Conservation (phyloP, 306 rosid species). For the Myrica gale region DNA sequence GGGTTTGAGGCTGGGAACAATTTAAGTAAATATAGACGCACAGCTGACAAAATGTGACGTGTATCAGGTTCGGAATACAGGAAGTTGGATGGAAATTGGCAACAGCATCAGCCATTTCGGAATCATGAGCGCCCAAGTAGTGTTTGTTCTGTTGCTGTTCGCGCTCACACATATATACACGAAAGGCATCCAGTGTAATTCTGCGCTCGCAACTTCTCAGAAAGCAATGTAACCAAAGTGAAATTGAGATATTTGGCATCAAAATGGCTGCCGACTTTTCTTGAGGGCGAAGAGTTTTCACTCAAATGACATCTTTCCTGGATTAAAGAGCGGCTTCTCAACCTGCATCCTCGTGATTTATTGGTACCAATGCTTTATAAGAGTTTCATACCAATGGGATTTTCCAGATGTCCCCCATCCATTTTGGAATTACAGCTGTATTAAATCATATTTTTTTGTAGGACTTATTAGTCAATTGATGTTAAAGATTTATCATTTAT, state of each 20-base stretch:
- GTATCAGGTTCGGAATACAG: slow-evolving; percentile 50
- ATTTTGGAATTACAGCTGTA: slow-evolving; percentile 21
- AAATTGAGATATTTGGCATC: slow-evolving; percentile 9
- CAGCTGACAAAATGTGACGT: no score
- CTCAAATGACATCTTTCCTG: slow-evolving; percentile 10
- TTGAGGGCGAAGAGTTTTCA: slow-evolving; percentile 18
- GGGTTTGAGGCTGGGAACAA: not conserved
- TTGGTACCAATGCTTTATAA: not conserved
- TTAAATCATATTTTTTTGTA: not conserved
- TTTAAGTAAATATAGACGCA: not conserved
- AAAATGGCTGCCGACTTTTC: slow-evolving; percentile 7
- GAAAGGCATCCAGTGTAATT: slow-evolving; percentile 54
- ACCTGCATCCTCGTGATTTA: slow-evolving; percentile 2
- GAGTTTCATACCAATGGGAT: slow-evolving; percentile 19
- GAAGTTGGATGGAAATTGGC: slow-evolving; percentile 98
- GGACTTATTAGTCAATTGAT: no score
- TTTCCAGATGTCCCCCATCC: slow-evolving; percentile 25
- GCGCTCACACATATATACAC: slow-evolving; percentile 64
- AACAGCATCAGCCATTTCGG: slow-evolving; percentile 91
- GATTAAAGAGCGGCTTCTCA: slow-evolving; percentile 20
- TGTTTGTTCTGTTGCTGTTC: slow-evolving; percentile 74
- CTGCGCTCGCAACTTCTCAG: slow-evolving; percentile 40
- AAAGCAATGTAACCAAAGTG: slow-evolving; percentile 56
- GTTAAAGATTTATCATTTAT: not conserved
- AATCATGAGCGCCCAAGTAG: slow-evolving; percentile 89